These are phyloP conservation scores for Arthrobotrys entomopaga DNA, from an alignment of 2,329 filamentous ascomycete genomes.

Conservation along the genomic window DNA sequence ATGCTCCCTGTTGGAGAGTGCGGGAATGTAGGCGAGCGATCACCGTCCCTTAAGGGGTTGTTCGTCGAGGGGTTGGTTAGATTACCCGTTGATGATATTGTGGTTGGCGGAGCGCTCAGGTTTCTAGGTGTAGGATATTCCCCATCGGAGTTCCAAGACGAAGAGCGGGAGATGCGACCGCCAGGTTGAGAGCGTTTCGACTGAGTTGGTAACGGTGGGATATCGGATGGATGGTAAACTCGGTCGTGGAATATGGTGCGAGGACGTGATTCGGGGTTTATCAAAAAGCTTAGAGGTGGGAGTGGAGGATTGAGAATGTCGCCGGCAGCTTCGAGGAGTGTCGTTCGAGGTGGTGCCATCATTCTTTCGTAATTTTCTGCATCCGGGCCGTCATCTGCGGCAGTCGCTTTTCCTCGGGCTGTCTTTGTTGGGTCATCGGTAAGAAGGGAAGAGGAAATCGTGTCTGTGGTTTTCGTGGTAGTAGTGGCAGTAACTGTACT, in stretches of 20 bases:
- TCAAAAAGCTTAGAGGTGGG: constrained; percentile 80
- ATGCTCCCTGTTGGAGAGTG: constrained; percentile 49
- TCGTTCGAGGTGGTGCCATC: constrained; percentile 84
- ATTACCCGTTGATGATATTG: constrained; percentile 12
- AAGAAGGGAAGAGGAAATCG: constrained; percentile 18
- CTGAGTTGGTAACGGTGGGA: constrained; percentile 76
- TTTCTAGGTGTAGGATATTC: constrained; percentile 26
- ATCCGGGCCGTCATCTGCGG: constrained; percentile 40
- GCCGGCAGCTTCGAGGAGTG: constrained; percentile 92
- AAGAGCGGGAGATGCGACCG: constrained; percentile 31
- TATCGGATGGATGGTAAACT: constrained; percentile 91
- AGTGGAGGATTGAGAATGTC: constrained; percentile 91
- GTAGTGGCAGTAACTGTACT: constrained; percentile 26
- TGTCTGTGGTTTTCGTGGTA: constrained; percentile 19
- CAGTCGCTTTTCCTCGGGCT: constrained; percentile 34
- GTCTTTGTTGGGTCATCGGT: constrained; percentile 34
- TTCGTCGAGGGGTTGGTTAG: constrained; percentile 3
- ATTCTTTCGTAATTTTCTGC: constrained; percentile 47
- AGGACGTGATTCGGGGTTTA: constrained; percentile 81
- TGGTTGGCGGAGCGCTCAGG: constrained; percentile 3
- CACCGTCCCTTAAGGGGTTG: constrained; percentile 3
- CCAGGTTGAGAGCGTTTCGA: constrained; percentile 22
- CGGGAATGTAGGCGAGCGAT: constrained; percentile 38
- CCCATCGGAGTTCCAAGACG: constrained; percentile 37
- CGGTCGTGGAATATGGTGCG: constrained; percentile 97